Evolutionary conservation across 805 yeast species (phyloP), one percentile per base, ranked within the genome.

Genomic region (Starmerella khaoyaiensis): DNA sequence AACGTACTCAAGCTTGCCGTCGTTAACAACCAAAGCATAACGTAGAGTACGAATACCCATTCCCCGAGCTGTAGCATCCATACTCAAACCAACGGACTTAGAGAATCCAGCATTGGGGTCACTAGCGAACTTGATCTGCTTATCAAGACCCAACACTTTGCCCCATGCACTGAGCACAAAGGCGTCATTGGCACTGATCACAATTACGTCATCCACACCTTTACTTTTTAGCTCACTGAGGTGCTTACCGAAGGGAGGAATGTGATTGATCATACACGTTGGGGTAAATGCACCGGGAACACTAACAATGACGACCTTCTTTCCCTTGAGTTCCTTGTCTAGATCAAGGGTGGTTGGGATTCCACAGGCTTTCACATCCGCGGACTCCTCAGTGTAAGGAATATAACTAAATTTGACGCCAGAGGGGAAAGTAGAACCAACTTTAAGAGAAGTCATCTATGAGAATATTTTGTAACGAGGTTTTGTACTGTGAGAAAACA

Each of bases 241-340:
- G 45, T 71, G 62, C 41, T 61, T 53, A 40, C 77, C 56, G 62
- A 62, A 77, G 18, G 75, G 80, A 39, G 87, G 87, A 42, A 79
- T 68, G 59, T 79, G 90, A 50, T 70, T 65, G 35, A 68, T 71
- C 33, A 79, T 67, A 59, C 90, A 79, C 6, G 87, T 73, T 39
- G 87, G 93, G 20, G 93, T 79, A 67, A 79, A 81, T 9, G 93
- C 90, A 45, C 86, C 93, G 44, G 93, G 90, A 23, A 80, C 84
- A 41, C 79, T 68, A 22, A 82, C 81, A 49, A 80, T 63, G 29
- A 79, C 72, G 22, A 76, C 71, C 50, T 67, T 73, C 63, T 73
- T 72, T 51, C 48, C 54, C 16, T 52, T 42, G 22, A 62, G 47
- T 47, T 57, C 58, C 52, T 55, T 54, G 52, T 54, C 58, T 23